Conservation (phyloP, 805 yeast species). For the Blastobotrys robertii region DNA sequence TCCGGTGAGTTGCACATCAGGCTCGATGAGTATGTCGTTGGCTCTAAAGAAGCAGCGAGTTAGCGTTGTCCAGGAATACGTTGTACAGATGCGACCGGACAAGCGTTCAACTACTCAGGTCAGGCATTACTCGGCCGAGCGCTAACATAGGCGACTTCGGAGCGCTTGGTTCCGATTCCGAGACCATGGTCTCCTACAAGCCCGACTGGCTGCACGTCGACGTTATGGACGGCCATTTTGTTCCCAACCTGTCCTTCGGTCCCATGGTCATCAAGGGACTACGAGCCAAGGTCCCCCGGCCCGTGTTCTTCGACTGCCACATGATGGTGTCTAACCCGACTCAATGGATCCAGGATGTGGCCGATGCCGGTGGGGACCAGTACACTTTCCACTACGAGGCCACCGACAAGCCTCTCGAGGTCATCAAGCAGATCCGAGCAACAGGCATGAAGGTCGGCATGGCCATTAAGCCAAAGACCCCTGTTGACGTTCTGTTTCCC, state of each 20-base stretch:
- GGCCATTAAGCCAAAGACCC: conserved; percentile 89
- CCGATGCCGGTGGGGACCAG: conserved; percentile 89
- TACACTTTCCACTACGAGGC: conserved; percentile 96
- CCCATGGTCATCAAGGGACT: conserved; percentile 77
- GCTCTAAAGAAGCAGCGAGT: background rate
- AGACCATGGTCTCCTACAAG: conserved; percentile 62
- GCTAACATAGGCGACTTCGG: conserved; percentile 55
- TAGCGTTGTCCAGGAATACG: too few relatives aligned
- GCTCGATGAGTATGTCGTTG: too few relatives aligned
- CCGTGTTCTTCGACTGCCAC: conserved; percentile 81
- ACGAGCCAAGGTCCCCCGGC: conserved; percentile 67
- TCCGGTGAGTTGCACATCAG: conserved; percentile 61
- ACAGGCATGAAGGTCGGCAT: conserved; percentile 90
- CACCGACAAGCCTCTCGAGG: conserved; percentile 58
- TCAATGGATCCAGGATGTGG: conserved; percentile 88
- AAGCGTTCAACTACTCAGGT: too few relatives aligned
- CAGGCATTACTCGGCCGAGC: too few relatives aligned
- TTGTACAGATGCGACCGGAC: too few relatives aligned
- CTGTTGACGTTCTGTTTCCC: conserved; percentile 71
- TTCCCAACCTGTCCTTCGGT: conserved; percentile 92
- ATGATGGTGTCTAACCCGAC: conserved; percentile 95
- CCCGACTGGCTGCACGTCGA: conserved; percentile 98
- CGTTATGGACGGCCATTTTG: conserved; percentile 98
- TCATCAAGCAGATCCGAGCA: conserved; percentile 65
- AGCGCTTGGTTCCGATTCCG: conserved; percentile 79